phyloP scores from a whole-genome alignment of 192 early-diverging fungal genomes.

The Backusella parvicylindrica region DNA sequence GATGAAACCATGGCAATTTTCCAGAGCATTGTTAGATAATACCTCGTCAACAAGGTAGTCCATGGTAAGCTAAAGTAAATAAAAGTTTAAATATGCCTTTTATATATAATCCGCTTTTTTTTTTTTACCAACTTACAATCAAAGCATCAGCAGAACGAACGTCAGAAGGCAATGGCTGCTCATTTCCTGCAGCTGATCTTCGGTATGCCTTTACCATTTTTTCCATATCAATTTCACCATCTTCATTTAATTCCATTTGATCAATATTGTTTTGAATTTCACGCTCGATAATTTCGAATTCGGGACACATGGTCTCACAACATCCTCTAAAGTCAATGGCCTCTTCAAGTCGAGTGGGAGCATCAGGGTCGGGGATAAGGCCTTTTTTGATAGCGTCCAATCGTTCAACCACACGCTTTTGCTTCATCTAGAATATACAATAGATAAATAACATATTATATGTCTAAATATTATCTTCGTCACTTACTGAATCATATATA shows the following conservation, averaged over 20 bases:
- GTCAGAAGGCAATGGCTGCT: slow-evolving; percentile 84
- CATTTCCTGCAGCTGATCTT: slow-evolving; percentile 81
- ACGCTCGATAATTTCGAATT: slow-evolving; percentile 83
- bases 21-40: slow-evolving; percentile 52
- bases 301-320: slow-evolving; percentile 87
- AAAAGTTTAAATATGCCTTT: not conserved
- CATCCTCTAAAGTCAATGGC: slow-evolving; percentile 74
- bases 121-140: slow-evolving; percentile 44
- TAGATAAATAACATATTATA: not conserved
- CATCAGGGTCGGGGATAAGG: slow-evolving; percentile 55
- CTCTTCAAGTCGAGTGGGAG: slow-evolving; percentile 53
- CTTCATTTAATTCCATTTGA: slow-evolving; percentile 58
- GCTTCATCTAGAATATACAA: slow-evolving; percentile 52
- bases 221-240: slow-evolving; percentile 48
- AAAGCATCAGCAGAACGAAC: slow-evolving; percentile 78
- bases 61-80: slow-evolving; percentile 42
- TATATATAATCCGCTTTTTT: not conserved
- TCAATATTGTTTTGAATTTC: slow-evolving; percentile 73
- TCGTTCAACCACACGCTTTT: slow-evolving; percentile 56
- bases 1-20: slow-evolving; percentile 73
- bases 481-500: slow-evolving; percentile 12
- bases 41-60: slow-evolving; percentile 61
- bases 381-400: slow-evolving; percentile 59
- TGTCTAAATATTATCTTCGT: not conserved
- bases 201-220: slow-evolving; percentile 81